These are phyloP conservation scores for Lactifluus echinatus DNA, from an alignment of 768 basidiomycete genomes.

Conservation along the genomic window DNA sequence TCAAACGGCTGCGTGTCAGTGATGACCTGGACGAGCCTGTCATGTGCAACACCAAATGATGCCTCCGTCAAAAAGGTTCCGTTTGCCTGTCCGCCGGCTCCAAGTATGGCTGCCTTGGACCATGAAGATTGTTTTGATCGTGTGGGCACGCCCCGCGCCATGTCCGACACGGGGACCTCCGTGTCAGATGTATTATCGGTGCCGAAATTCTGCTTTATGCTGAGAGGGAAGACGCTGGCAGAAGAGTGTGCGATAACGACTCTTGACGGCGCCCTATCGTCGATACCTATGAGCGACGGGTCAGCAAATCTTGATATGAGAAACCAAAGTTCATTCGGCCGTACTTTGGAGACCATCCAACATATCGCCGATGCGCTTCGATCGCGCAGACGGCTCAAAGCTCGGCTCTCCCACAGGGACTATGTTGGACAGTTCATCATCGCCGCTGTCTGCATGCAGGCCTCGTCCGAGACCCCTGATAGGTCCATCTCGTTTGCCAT, in stretches of 20 bases:
- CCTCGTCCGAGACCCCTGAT: slow-evolving; percentile 54
- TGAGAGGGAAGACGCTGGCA: slow-evolving; percentile 35
- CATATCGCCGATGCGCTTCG: slow-evolving; percentile 76
- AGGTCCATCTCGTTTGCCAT: slow-evolving; percentile 86
- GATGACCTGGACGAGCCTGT: slow-evolving; percentile 82
- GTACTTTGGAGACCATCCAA: slow-evolving; percentile 61
- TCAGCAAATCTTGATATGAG: background rate
- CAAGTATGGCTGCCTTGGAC: background rate
- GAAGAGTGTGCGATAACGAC: slow-evolving; percentile 36
- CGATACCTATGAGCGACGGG: slow-evolving; percentile 23
- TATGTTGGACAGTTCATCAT: slow-evolving; percentile 20
- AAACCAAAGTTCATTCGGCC: slow-evolving; percentile 22
- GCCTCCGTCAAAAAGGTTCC: slow-evolving; percentile 89
- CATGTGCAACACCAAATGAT: slow-evolving; percentile 91
- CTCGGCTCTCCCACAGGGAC: slow-evolving; percentile 19
- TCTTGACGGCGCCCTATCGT: slow-evolving; percentile 50
- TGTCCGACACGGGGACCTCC: slow-evolving; percentile 7
- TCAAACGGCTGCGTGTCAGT: slow-evolving; percentile 94
- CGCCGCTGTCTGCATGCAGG: slow-evolving; percentile 32
- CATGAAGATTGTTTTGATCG: slow-evolving; percentile 28
- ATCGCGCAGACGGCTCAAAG: slow-evolving; percentile 53
- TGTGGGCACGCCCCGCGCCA: background rate
- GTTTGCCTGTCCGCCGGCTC: slow-evolving; percentile 26
- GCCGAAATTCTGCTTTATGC: slow-evolving; percentile 25
- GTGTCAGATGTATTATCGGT: slow-evolving; percentile 24